Evolutionary conservation across 768 basidiomycete species (phyloP).

Genomic region (Scleroderma bovista): DNA sequence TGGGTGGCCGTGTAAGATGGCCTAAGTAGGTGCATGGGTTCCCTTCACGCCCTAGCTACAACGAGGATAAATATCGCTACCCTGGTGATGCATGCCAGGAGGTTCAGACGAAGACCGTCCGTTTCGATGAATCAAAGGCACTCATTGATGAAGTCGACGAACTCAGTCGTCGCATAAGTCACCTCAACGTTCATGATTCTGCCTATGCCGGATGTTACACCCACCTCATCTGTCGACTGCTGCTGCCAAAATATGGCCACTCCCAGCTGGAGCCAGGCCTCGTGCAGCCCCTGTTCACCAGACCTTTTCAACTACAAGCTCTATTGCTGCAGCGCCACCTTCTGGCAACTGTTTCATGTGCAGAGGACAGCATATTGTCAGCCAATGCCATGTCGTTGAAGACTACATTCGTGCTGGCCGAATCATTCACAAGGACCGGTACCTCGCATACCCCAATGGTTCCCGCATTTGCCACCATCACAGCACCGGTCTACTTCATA

Average conservation of each 20-base stretch:
- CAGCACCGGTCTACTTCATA: not conserved
- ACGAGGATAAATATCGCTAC: not conserved
- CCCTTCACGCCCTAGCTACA: too few species aligned
- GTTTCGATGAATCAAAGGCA: not conserved
- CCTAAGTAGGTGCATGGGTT: too few species aligned
- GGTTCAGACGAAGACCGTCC: not conserved
- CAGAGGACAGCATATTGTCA: not conserved
- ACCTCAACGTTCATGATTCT: not conserved
- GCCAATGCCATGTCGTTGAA: not conserved
- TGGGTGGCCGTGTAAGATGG: too few species aligned
- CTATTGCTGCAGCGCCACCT: too few species aligned
- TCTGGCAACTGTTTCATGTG: not conserved
- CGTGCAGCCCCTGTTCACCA: not conserved
- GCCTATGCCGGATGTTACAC: slow-evolving; percentile 1
- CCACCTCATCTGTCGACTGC: not conserved
- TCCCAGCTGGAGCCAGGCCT: too few species aligned
- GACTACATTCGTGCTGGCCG: not conserved
- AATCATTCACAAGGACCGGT: not conserved
- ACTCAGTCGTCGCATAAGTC: not conserved
- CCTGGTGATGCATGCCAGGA: not conserved
- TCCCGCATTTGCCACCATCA: not conserved
- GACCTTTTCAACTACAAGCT: not conserved
- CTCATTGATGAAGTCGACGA: not conserved
- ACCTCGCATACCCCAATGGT: not conserved
- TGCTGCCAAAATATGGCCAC: not conserved